Evolutionary conservation across 805 yeast genomes (phyloP).

Genomic region (Hanseniaspora guilliermondii): DNA sequence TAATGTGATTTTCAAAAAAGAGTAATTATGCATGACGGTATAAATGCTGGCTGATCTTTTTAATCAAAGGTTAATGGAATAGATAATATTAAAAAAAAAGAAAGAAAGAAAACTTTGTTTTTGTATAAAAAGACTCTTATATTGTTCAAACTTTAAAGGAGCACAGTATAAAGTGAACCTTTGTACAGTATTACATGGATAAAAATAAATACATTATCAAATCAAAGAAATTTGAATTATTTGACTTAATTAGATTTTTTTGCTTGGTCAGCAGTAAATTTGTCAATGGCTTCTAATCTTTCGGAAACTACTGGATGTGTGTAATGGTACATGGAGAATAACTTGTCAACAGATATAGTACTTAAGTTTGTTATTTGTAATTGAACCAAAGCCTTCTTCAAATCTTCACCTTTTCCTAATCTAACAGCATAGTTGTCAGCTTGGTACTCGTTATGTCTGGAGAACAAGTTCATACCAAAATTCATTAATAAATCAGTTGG

Average conservation of each 20-base stretch:
- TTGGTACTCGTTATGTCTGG: slow-evolving; percentile 83
- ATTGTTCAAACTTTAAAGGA: too few relatives aligned
- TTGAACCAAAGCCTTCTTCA: slow-evolving; percentile 60
- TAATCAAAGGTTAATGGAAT: too few relatives aligned
- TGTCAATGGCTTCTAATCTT: slow-evolving; percentile 64
- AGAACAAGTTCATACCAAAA: slow-evolving; percentile 53
- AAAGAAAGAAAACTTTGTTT: too few relatives aligned
- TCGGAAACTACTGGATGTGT: slow-evolving; percentile 92
- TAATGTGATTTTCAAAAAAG: too few relatives aligned
- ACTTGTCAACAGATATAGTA: slow-evolving; percentile 79
- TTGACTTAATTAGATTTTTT: slow-evolving; percentile 12
- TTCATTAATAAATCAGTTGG: slow-evolving; percentile 63
- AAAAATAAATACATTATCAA: too few relatives aligned
- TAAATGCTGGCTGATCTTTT: too few relatives aligned
- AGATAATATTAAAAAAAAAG: too few relatives aligned
- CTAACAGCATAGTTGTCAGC: slow-evolving; percentile 80
- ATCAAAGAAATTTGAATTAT: too few relatives aligned
- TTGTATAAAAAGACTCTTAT: too few relatives aligned
- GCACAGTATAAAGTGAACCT: too few relatives aligned
- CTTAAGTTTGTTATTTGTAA: slow-evolving; percentile 71
- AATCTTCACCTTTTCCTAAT: slow-evolving; percentile 56
- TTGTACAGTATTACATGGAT: too few relatives aligned
- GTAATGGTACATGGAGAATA: slow-evolving; percentile 77
- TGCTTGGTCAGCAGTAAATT: slow-evolving; percentile 13
- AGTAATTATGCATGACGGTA: too few relatives aligned